Evolutionary conservation across 768 basidiomycete species (phyloP), one percentile per base, ranked within the genome.

Genomic region (Boletus reticuloceps): DNA sequence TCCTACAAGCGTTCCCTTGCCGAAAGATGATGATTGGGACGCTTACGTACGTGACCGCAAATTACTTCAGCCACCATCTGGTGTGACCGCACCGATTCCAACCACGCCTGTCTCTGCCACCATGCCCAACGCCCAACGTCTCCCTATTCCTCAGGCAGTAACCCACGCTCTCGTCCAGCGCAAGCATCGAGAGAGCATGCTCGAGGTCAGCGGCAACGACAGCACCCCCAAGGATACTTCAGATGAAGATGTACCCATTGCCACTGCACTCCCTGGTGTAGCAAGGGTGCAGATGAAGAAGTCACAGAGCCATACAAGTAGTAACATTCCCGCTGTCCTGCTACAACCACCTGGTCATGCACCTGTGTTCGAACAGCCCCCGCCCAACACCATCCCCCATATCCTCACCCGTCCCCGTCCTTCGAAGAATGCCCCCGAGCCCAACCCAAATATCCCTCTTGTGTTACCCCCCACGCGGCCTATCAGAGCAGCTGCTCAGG

Each of bases 21-120:
- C 54, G 5, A 66, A 80, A 47, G 84, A 89, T 41, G 78, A 82
- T n/a, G 86, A 89, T 59, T 97, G 94, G 94, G 89, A 95, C 58
- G 72, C 80, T 42, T 96, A 97, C 69, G 80, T 94, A 47, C 84
- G 84, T 43, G 91, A 95, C 47, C 82, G 94, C 52, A 91, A 88
- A 66, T 77, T 97, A 16, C 72, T 94, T 56, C 89, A 91, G 63
- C 91, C 92, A 41, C 91, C 91, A 11, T 80, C 85, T 19, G 90
- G 91, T 8, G 80, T 91, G 42, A 82, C 90, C 16, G 78, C 84
- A n/a, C 90, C 91, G 1, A 92, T 94, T 63, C 73, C 78, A 7
- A 83, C 86, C n/a, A 81, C 82, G 9, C 75, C 80, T 27, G 60
- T 74, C 43, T 64, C 73, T 50, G 57, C 76, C 4, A 59, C 68